Percentiles rank a stretch among this genome's conserved stretches.
These are phyloP conservation scores for Thuja plicata DNA, from an alignment of 83 land plant genomes.

Conservation along the genomic window DNA sequence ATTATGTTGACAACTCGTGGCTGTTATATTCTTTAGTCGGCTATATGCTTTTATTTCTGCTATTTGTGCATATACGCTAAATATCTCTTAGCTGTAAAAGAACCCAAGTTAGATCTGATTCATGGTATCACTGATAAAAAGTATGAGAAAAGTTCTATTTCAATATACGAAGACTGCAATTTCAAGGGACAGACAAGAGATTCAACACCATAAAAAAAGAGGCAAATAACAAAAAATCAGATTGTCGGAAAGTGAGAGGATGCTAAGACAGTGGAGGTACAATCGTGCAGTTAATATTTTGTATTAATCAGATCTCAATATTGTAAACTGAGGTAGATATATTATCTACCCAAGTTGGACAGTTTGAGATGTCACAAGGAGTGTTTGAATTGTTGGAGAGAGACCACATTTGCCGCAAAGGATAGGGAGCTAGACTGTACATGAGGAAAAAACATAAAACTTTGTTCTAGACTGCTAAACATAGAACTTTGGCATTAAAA, in stretches of 20 bases:
- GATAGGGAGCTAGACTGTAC: too few relatives aligned
- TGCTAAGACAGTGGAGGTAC: background rate
- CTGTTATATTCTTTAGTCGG: background rate
- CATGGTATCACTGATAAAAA: background rate
- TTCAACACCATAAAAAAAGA: background rate
- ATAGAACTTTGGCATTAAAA: too few relatives aligned
- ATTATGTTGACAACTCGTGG: background rate
- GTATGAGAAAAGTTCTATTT: background rate
- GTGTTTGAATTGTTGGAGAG: too few relatives aligned
- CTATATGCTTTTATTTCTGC: background rate
- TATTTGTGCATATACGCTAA: background rate
- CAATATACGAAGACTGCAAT: background rate
- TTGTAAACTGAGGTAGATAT: too few relatives aligned
- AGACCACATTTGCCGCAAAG: too few relatives aligned
- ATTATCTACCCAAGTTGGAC: too few relatives aligned
- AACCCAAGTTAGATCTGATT: background rate
- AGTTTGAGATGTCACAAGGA: too few relatives aligned
- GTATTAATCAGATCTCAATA: too few relatives aligned
- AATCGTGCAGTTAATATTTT: background rate
- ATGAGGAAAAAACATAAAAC: too few relatives aligned
- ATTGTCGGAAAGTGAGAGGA: background rate
- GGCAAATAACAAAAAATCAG: background rate
- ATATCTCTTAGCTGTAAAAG: background rate
- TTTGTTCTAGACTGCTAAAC: too few relatives aligned
- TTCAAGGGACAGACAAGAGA: background rate